Evolutionary conservation across 805 yeast species (phyloP), one percentile per base, ranked within the genome.

Genomic region (Lipomyces anomalus): DNA sequence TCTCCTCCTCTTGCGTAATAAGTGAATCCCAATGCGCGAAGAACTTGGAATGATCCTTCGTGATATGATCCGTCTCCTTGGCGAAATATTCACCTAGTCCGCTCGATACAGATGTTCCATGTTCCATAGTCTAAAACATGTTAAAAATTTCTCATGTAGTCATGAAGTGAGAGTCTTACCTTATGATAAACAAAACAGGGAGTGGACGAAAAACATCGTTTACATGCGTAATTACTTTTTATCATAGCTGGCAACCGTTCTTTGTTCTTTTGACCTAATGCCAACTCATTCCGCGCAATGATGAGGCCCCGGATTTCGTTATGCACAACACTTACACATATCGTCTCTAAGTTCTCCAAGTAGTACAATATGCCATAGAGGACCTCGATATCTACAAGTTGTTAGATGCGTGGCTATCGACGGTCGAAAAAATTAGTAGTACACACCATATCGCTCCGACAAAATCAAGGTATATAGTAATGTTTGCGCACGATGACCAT

Each of bases 401-500:
- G 24, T 17, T 26, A 7, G 20, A 17, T 29, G 20, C n/a, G 38
- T 9, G 4, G 38, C 13, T 6, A 21, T 17, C n/a, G n/a, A 35
- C 6, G 22, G n/a, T 13, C 17, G 26, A 9, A 22, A 29, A 3
- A 17, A 13, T 20, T 30, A 4, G 6, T 18, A 9, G 4, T 22
- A 36, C 13, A 43, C 35, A 22, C 53, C 59, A 61, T 90, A 90
- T 22, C 94, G 68, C 52, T 92, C 97, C 38, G 79, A 78, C 57
- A 87, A 73, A 46, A 92, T 65, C 13, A 90, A 65, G 0, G 95
- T 79, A 60, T 92, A 92, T 4, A 92, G 67, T 0, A 89, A 73
- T 0, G 92, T 82, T 62, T 92, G 98, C 0, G 95, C 95, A 41
- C 83, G 79, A 62, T 92, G 96, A 2, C 81, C 64, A 4, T 82